A percentile compares a stretch with the other conserved stretches of the same genome.
Conservation (phyloP, 805 yeast species). For the Starmerella potacharoeniae region DNA sequence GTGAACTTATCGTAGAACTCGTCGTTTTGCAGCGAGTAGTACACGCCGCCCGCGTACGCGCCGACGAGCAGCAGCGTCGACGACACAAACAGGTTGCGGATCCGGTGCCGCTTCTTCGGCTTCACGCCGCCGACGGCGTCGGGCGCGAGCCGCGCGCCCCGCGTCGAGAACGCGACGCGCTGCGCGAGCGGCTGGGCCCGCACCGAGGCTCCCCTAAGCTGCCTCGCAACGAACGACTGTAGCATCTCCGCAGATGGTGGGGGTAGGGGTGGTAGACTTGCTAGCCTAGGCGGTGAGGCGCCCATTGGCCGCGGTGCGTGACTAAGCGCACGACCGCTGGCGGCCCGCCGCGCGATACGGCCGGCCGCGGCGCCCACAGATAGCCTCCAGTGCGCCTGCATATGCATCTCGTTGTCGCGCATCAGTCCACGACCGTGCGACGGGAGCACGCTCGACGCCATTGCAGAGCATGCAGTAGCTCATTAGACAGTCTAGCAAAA, state of each 20-base stretch:
- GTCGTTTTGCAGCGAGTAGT: slow-evolving; percentile 44
- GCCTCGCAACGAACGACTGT: slow-evolving; percentile 1
- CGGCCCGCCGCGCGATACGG: no score
- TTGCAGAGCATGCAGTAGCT: no score
- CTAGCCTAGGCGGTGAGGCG: neutral
- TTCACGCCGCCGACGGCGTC: neutral
- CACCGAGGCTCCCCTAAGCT: neutral
- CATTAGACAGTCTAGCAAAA: no score
- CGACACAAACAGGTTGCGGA: slow-evolving; percentile 27
- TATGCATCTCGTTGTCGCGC: no score
- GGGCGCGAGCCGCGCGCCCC: slow-evolving; percentile 4
- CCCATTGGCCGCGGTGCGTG: neutral
- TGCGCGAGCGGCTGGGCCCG: neutral
- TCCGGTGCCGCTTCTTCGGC: slow-evolving; percentile 15
- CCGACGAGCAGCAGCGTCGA: slow-evolving; percentile 25
- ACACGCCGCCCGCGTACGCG: slow-evolving; percentile 51
- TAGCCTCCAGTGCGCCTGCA: no score
- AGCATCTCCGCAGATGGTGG: slow-evolving; percentile 2
- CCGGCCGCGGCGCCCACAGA: no score
- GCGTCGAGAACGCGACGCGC: slow-evolving; percentile 8
- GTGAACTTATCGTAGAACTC: slow-evolving; percentile 50
- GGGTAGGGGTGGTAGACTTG: neutral
- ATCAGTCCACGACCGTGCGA: no score
- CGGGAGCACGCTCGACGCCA: no score
- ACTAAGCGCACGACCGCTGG: neutral